phyloP scores from a whole-genome alignment of 1,284 basidiomycete species.

The Ceratobasidium sp. region DNA sequence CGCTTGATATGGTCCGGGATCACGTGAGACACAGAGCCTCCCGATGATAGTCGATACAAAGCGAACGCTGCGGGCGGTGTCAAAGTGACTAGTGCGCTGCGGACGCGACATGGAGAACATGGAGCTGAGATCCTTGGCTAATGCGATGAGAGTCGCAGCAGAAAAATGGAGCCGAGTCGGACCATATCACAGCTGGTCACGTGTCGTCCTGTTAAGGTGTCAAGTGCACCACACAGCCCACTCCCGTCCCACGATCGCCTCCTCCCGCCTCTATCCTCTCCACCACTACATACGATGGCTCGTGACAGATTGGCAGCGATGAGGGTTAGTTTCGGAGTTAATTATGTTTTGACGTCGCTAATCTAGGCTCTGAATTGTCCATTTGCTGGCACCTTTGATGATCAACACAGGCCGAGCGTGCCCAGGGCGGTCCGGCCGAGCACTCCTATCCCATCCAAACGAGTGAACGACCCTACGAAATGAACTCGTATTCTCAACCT shows the following conservation, averaged over 20 bases:
- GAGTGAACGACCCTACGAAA: conserved; percentile 11
- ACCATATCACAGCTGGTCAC: conserved; percentile 13
- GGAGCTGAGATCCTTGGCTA: not conserved
- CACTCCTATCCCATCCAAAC: conserved; percentile 13
- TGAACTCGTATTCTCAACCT: conserved; percentile 19
- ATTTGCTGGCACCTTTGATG: conserved; percentile 28
- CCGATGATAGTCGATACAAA: conserved; percentile 16
- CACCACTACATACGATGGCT: not conserved
- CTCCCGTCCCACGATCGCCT: conserved; percentile 16
- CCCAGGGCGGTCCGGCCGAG: conserved; percentile 9
- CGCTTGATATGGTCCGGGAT: conserved; percentile 15
- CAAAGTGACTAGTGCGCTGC: not conserved
- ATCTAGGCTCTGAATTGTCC: not conserved
- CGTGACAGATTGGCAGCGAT: conserved; percentile 36
- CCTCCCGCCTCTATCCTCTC: not conserved
- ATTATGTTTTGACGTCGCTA: not conserved
- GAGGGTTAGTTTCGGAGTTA: conserved; percentile 11
- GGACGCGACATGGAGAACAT: not conserved
- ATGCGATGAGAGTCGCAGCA: conserved; percentile 1
- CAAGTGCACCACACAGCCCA: conserved; percentile 22
- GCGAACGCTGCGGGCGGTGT: conserved; percentile 32
- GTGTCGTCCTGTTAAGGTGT: conserved; percentile 8
- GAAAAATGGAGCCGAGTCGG: conserved; percentile 19
- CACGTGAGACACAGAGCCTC: conserved; percentile 30
- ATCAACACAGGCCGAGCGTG: conserved; percentile 33